A percentile compares a stretch with the other conserved stretches of the same genome.
phyloP scores from a whole-genome alignment of 139 green algal genomes.

The Parachlorella kessleri region DNA sequence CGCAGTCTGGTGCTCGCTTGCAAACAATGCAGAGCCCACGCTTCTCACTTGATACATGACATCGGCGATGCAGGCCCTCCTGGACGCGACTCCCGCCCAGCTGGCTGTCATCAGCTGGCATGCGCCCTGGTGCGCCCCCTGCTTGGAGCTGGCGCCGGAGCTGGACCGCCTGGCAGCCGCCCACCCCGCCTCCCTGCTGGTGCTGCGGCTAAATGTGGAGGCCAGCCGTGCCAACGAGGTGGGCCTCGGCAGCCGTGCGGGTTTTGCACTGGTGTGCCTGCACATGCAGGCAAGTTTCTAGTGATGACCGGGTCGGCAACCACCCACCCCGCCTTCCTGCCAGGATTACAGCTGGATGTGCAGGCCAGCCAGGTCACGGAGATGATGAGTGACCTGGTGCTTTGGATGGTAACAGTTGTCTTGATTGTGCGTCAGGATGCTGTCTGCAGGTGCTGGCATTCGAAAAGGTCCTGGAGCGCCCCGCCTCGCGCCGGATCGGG shows the following conservation, averaged over 20 bases:
- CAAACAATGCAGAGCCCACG: too few species aligned
- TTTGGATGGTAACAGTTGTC: too few species aligned
- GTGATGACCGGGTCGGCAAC: conserved; percentile 32
- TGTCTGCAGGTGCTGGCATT: conserved; percentile 22
- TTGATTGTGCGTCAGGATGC: too few species aligned
- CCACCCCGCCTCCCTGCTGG: conserved; percentile 25
- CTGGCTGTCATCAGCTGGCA: conserved; percentile 60
- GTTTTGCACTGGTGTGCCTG: too few species aligned
- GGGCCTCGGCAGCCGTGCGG: too few species aligned
- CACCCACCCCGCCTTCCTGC: conserved; percentile 1
- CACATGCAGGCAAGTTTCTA: too few species aligned
- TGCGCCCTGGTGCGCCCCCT: conserved; percentile 56
- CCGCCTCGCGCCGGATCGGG: neutral
- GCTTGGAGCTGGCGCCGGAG: conserved; percentile 5
- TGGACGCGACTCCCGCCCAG: conserved; percentile 35
- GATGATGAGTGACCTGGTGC: too few species aligned
- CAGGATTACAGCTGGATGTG: conserved; percentile 56
- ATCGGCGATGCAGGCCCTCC: too few species aligned
- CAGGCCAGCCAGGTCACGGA: conserved; percentile 47
- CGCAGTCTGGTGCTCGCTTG: too few species aligned
- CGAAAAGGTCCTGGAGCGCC: conserved; percentile 46
- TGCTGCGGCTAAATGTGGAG: conserved; percentile 55
- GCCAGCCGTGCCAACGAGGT: conserved; percentile 42
- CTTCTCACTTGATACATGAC: too few species aligned
- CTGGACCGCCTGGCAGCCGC: conserved; percentile 31